Conservation (phyloP, 345 rosid species). For the Bruguiera gymnorhiza region DNA sequence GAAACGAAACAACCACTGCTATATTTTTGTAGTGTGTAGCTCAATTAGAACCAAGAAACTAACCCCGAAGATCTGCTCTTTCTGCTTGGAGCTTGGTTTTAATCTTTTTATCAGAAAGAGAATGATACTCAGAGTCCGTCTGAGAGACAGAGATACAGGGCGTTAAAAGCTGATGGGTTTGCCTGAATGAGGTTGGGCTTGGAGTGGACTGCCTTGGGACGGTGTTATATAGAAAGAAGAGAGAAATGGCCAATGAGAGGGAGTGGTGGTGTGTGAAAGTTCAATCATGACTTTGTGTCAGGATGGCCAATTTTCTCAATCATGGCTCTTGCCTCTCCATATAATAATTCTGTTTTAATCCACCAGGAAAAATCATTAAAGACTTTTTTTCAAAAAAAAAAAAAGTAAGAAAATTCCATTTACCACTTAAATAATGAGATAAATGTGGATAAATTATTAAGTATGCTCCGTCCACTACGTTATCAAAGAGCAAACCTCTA, state of each 20-base stretch:
- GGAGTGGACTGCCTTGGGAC: neutral
- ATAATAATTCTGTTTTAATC: slow-evolving; percentile 7
- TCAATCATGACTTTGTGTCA: slow-evolving; percentile 61
- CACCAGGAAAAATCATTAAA: neutral
- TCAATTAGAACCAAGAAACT: neutral
- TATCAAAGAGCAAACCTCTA: too few species aligned
- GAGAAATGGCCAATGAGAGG: neutral
- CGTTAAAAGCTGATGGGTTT: neutral
- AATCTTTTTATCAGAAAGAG: neutral
- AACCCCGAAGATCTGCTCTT: neutral
- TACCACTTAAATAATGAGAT: too few species aligned
- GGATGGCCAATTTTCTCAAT: slow-evolving; percentile 52
- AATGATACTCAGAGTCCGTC: neutral
- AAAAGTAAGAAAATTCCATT: neutral
- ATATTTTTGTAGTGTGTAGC: too few species aligned
- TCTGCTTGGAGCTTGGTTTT: neutral
- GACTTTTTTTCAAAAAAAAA: neutral
- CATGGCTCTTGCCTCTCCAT: slow-evolving; percentile 44
- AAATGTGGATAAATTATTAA: too few species aligned
- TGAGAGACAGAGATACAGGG: slow-evolving; percentile 14
- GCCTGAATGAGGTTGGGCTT: neutral
- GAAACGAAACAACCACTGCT: too few species aligned
- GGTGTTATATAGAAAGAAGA: slow-evolving; percentile 47
- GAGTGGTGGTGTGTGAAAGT: slow-evolving; percentile 29
- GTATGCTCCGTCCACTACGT: too few species aligned